Conservation (phyloP, 495 filamentous ascomycete genomes). For the Penicillium riverlandense region DNA sequence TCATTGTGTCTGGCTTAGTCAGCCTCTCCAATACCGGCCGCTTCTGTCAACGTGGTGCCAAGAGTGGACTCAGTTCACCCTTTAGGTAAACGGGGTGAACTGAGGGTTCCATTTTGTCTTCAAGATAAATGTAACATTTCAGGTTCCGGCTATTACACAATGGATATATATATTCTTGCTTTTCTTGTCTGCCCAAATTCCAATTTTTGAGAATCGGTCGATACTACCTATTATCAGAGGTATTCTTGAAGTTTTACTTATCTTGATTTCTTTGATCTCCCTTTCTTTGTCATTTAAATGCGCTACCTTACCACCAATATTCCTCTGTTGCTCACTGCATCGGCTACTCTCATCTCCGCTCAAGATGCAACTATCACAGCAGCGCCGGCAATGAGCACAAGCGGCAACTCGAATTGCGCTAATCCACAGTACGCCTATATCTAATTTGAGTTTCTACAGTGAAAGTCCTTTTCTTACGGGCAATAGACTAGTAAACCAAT, state of each 20-base stretch:
- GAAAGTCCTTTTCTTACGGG: background rate
- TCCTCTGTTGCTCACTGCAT: constrained; percentile 3
- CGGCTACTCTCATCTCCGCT: constrained; percentile 2
- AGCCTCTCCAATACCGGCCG: background rate
- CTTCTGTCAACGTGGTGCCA: background rate
- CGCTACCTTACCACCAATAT: background rate
- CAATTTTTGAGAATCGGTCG: background rate
- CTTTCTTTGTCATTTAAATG: background rate
- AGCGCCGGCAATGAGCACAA: background rate
- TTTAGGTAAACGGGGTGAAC: background rate
- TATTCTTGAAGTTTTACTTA: background rate
- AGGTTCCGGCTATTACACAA: background rate
- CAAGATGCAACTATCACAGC: constrained; percentile 8
- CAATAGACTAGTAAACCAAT: constrained; percentile 13
- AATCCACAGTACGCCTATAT: constrained; percentile 6
- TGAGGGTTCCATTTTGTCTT: background rate
- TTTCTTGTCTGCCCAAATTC: background rate
- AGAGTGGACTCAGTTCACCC: constrained; percentile 4
- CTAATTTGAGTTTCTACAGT: background rate
- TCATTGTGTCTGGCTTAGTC: too few relatives aligned
- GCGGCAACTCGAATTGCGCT: constrained; percentile 3
- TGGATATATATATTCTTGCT: background rate
- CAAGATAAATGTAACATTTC: constrained; percentile 2
- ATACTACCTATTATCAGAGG: too few relatives aligned
- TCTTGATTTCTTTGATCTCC: background rate